Evolutionary conservation across 2,329 filamentous ascomycete genomes (phyloP), one percentile per base, ranked within the genome.

Genomic region (Aspergillus phoenicis): DNA sequence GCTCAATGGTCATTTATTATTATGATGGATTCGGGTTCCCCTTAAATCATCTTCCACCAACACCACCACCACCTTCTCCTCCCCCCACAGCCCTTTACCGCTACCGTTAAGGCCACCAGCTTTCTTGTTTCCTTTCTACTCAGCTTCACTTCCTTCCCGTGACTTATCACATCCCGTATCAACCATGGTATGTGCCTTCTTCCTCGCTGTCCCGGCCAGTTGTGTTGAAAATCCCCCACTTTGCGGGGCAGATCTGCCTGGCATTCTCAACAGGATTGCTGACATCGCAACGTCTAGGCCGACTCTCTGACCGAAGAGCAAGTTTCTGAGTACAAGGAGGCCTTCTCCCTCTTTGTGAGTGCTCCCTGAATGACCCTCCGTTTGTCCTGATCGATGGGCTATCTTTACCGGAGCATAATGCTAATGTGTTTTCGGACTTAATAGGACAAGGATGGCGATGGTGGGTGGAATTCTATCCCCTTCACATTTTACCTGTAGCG

Each of bases 261-360:
- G 59, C 56, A 60, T 62, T 56, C 60, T 59, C 65, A 52, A 64
- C 62, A 62, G 58, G 59, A 52, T 65, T 61, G 64, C 74, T 76
- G 65, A 74, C 61, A 67, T 64, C 63, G 61, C 62, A 67, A 52
- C 57, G 51, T 68, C 61, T 79, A 98, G 94, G 94, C 94, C 80
- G 95, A 99, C 80, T 94, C 94, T 81, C 90, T 99, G 77, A 98
- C 95, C 73, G 95, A 99, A 87, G 95, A 99, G 85, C 95, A 99
- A 87, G 95, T 99, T 80, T 98, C 95, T 79, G 95, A 99, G 85
- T 99, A 98, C 87, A 99, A 98, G 91, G 95, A 99, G 85, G 95
- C 95, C 59, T 99, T 99, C 84, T 99, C 95, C 80, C 91, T 99
- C 70, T 99, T 99, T 82, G 95, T 99, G 89, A 89, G 95, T 89